phyloP scores from a whole-genome alignment of 768 basidiomycete species.

The Lactarius tabidus region DNA sequence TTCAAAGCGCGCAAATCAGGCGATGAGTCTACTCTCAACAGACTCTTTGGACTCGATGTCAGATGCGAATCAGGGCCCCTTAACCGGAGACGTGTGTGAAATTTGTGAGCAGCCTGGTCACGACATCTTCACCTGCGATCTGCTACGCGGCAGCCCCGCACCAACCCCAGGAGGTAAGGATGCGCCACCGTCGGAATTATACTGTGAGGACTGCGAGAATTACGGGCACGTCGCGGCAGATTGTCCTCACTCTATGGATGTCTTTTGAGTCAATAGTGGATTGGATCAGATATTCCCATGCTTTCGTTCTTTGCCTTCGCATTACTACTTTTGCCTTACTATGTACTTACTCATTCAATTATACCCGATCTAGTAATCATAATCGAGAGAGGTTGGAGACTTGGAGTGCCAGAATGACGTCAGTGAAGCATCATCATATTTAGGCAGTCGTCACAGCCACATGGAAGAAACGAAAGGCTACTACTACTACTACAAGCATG shows the following conservation, averaged over 20 bases:
- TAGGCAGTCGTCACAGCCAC: neutral
- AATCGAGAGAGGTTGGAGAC: neutral
- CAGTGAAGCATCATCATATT: neutral
- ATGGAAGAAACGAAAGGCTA: neutral
- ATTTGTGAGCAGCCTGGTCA: conserved; percentile 84
- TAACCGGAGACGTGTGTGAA: conserved; percentile 60
- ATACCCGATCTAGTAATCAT: conserved; percentile 12
- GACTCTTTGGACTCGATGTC: conserved; percentile 24
- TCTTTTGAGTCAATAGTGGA: conserved; percentile 44
- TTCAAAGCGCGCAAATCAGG: conserved; percentile 41
- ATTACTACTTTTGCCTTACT: neutral
- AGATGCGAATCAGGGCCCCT: conserved; percentile 16
- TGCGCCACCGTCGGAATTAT: conserved; percentile 31
- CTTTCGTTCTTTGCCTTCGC: neutral
- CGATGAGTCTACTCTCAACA: conserved; percentile 24
- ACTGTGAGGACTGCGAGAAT: conserved; percentile 83
- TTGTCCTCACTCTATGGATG: conserved; percentile 83
- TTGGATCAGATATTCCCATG: conserved; percentile 11
- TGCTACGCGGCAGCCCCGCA: conserved; percentile 54
- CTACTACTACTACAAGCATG: neutral
- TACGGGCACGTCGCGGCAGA: conserved; percentile 70
- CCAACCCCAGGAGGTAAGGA: conserved; percentile 29
- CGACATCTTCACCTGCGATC: conserved; percentile 80
- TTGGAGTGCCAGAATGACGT: neutral
- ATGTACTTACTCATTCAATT: conserved; percentile 6